Conservation (phyloP, 208 protist genomes). For the Endotrypanum monterogeii region DNA sequence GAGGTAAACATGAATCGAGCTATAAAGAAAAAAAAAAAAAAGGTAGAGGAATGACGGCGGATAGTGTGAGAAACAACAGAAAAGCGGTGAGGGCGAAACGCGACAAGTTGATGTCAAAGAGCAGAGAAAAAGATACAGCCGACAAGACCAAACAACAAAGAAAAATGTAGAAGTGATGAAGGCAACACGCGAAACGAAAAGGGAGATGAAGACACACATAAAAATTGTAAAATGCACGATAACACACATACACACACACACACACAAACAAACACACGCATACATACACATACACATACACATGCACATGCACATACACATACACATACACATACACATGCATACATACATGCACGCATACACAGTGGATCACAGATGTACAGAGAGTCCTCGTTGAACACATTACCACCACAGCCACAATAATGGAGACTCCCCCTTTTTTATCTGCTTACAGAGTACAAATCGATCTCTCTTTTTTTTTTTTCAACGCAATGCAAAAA, state of each 20-base stretch:
- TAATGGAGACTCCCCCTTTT: not conserved
- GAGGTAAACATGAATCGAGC: slow-evolving; percentile 11
- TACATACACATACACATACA: too few species aligned
- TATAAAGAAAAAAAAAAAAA: slow-evolving; percentile 11
- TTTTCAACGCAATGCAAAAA: too few species aligned
- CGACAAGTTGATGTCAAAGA: slow-evolving; percentile 14
- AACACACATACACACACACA: slow-evolving; percentile 1
- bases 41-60: slow-evolving; percentile 4
- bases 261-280: not conserved
- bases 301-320: too few species aligned
- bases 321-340: too few species aligned
- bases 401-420: too few species aligned
- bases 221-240: slow-evolving; percentile 12
- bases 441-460: too few species aligned
- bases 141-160: not conserved
- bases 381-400: too few species aligned
- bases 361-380: too few species aligned
- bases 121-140: slow-evolving; percentile 3
- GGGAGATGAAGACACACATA: slow-evolving; percentile 6
- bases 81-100: slow-evolving; percentile 4
- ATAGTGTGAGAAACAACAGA: slow-evolving; percentile 15
- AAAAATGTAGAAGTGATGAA: not conserved
- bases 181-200: slow-evolving; percentile 4
- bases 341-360: too few species aligned
- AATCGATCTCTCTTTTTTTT: too few species aligned